These are phyloP conservation scores for Raddia distichophylla DNA, from an alignment of 176 grass and related monocot genomes.

Conservation along the genomic window DNA sequence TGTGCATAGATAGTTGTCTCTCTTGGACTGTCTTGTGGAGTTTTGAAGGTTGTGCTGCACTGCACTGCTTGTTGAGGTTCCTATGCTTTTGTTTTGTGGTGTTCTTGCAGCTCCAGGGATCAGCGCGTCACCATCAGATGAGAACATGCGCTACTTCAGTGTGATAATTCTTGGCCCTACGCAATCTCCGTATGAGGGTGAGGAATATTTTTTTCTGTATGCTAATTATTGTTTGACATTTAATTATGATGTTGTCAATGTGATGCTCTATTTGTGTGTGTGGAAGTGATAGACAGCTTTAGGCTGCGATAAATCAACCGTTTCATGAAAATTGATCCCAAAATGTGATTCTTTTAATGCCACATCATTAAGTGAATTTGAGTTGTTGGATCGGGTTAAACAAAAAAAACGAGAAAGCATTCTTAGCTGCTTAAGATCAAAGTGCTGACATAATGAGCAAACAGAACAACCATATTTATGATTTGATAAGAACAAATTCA, in stretches of 20 bases:
- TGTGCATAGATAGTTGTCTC: neutral
- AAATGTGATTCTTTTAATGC: neutral
- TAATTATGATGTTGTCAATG: neutral
- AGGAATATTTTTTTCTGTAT: constrained; percentile 21
- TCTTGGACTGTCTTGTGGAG: neutral
- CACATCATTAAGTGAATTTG: neutral
- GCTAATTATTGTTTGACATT: neutral
- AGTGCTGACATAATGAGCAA: neutral
- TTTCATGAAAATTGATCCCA: neutral
- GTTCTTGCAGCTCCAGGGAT: constrained; percentile 78
- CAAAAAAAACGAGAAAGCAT: neutral
- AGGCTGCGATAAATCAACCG: neutral
- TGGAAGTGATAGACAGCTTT: constrained; percentile 20
- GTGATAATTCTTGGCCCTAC: constrained; percentile 94
- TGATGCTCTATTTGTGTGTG: neutral
- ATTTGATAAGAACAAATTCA: neutral
- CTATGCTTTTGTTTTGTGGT: neutral
- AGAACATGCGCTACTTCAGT: constrained; percentile 99
- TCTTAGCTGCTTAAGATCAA: neutral
- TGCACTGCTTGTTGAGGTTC: constrained; percentile 30
- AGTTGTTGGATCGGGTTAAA: neutral
- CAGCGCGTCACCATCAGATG: constrained; percentile 89
- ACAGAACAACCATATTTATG: neutral
- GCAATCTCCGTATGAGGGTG: constrained; percentile 81
- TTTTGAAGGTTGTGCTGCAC: neutral